Conservation (phyloP, 2,329 filamentous ascomycete species). For the Amauroascus verrucosus region DNA sequence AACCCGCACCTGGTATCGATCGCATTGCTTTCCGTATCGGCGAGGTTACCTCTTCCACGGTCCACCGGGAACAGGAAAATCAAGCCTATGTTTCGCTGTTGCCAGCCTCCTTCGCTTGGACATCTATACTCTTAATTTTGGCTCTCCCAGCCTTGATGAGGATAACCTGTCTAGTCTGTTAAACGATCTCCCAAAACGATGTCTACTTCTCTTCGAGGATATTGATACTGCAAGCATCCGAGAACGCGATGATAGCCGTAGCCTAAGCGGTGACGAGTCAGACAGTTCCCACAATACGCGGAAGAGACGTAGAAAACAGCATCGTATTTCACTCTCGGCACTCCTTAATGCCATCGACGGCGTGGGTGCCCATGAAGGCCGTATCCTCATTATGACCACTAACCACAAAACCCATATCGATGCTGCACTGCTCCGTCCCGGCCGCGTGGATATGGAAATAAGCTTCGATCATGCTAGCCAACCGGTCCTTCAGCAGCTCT, state of each 20-base stretch:
- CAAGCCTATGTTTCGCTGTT: constrained; percentile 58
- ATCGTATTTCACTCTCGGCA: constrained; percentile 53
- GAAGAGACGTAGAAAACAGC: not conserved
- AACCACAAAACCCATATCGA: constrained; percentile 57
- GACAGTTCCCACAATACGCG: constrained; percentile 12
- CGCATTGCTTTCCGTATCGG: constrained; percentile 74
- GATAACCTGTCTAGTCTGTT: constrained; percentile 57
- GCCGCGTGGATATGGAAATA: constrained; percentile 48
- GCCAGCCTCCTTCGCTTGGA: constrained; percentile 60
- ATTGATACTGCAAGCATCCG: constrained; percentile 64
- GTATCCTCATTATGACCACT: constrained; percentile 64
- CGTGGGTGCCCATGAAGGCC: constrained; percentile 57
- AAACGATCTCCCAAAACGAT: constrained; percentile 55
- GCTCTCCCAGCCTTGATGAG: constrained; percentile 52
- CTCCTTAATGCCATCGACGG: constrained; percentile 62
- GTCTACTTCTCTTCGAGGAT: constrained; percentile 65
- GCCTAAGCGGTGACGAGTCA: constrained; percentile 31
- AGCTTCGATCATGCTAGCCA: constrained; percentile 39
- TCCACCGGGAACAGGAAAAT: constrained; percentile 71
- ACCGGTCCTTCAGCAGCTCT: no score
- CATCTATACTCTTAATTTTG: constrained; percentile 63
- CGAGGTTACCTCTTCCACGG: constrained; percentile 75
- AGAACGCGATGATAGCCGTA: constrained; percentile 22
- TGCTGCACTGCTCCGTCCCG: constrained; percentile 53
- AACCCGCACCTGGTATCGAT: constrained; percentile 59